phyloP scores from a whole-genome alignment of 768 basidiomycete species.

The Pilatotrama ljubarskyi region DNA sequence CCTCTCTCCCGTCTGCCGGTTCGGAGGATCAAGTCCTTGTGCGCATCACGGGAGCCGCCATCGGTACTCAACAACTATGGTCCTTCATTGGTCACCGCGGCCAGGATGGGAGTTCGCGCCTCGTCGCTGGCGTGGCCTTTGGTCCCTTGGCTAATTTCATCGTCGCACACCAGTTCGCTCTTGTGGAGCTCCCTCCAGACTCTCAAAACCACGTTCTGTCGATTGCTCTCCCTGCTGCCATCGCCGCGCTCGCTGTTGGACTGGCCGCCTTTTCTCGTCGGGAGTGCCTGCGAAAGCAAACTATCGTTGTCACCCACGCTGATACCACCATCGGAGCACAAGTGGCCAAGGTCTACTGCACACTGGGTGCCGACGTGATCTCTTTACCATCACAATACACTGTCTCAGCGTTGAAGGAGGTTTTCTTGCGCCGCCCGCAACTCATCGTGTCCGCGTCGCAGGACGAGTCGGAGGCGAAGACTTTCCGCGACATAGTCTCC shows the following conservation, averaged over 20 bases:
- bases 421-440: not conserved
- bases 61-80: not conserved
- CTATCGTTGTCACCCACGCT: not conserved
- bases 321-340: not conserved
- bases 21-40: not conserved
- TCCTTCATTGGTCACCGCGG: not conserved
- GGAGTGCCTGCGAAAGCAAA: not conserved
- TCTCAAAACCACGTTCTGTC: not conserved
- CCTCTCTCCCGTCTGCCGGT: not conserved
- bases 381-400: not conserved
- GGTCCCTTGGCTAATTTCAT: conserved; percentile 1
- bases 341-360: not conserved
- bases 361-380: not conserved
- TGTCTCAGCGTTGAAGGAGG: not conserved
- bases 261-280: not conserved
- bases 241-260: not conserved
- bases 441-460: not conserved
- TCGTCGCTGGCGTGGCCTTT: not conserved
- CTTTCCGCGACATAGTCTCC: not conserved
- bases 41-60: not conserved
- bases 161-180: not conserved
- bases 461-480: not conserved
- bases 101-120: not conserved
- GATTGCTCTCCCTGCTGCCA: not conserved
- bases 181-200: not conserved